Evolutionary conservation across 768 basidiomycete species (phyloP).

Genomic region (Obba rivulosa): DNA sequence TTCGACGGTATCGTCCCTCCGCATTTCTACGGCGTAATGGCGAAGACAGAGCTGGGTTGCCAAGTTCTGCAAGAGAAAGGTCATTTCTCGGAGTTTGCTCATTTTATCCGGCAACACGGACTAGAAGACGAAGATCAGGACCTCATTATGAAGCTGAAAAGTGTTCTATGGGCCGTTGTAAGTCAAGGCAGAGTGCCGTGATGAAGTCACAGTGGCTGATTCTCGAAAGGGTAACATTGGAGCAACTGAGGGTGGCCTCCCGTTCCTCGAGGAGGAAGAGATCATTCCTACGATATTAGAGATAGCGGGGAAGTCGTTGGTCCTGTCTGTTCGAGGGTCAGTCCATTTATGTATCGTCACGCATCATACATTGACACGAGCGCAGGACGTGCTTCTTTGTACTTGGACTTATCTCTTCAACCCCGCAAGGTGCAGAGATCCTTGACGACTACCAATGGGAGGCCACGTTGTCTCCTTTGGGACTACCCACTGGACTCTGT

Average conservation of each 20-base stretch:
- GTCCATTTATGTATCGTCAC: slow-evolving; percentile 19
- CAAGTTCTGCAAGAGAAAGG: slow-evolving; percentile 86
- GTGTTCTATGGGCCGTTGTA: slow-evolving; percentile 95
- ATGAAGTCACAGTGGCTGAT: no score
- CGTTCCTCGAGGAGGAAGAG: slow-evolving; percentile 93
- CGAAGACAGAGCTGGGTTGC: slow-evolving; percentile 93
- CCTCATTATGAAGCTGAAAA: slow-evolving; percentile 86
- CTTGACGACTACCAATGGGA: slow-evolving; percentile 93
- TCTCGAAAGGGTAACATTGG: slow-evolving; percentile 83
- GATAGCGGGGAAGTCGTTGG: slow-evolving; percentile 84
- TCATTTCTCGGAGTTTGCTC: slow-evolving; percentile 86
- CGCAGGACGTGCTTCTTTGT: slow-evolving; percentile 95
- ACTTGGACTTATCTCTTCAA: slow-evolving; percentile 87
- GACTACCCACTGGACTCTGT: slow-evolving; percentile 85
- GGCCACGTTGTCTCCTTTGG: slow-evolving; percentile 80
- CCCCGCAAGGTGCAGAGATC: slow-evolving; percentile 88
- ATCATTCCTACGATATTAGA: slow-evolving; percentile 86
- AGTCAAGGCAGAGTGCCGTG: slow-evolving; percentile 25
- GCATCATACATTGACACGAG: neutral
- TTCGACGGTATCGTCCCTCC: slow-evolving; percentile 87
- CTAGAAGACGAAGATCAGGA: slow-evolving; percentile 80
- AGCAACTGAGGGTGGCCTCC: slow-evolving; percentile 84
- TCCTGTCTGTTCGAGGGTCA: slow-evolving; percentile 91
- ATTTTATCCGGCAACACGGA: slow-evolving; percentile 84
- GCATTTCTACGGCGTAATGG: slow-evolving; percentile 97